Conservation (phyloP, 768 basidiomycete species). For the Lentinula detonsa region DNA sequence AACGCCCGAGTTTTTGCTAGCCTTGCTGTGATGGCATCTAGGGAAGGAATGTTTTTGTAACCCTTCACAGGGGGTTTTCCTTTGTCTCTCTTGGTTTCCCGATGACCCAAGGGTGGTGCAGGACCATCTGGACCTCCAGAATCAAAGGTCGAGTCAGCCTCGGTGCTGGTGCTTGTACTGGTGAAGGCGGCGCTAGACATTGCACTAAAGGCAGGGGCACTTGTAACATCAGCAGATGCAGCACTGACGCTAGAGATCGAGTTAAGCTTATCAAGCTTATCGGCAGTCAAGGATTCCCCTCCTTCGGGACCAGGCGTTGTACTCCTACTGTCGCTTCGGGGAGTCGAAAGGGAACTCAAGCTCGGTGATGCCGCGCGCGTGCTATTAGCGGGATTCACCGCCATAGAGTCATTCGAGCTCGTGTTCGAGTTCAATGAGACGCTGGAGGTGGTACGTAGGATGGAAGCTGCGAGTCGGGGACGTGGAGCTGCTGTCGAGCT, state of each 20-base stretch:
- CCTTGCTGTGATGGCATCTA: constrained; percentile 80
- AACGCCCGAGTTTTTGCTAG: constrained; percentile 66
- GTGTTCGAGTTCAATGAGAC: constrained; percentile 46
- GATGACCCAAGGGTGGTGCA: constrained; percentile 5
- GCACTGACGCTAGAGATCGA: constrained; percentile 33
- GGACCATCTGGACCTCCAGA: constrained; percentile 8
- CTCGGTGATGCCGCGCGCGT: constrained; percentile 64
- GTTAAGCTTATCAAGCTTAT: constrained; percentile 60
- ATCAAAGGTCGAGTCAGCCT: background rate
- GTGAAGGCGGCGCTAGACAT: background rate
- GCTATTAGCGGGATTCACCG: constrained; percentile 45
- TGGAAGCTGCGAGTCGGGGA: constrained; percentile 69
- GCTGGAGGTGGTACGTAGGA: constrained; percentile 59
- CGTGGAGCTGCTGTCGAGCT: constrained; percentile 36
- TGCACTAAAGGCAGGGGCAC: background rate
- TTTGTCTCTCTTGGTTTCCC: constrained; percentile 24
- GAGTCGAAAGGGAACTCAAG: constrained; percentile 35
- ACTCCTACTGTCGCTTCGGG: constrained; percentile 29
- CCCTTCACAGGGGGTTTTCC: constrained; percentile 34
- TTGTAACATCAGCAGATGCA: constrained; percentile 13
- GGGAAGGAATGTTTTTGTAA: constrained; percentile 83
- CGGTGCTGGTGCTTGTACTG: background rate
- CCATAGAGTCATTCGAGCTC: constrained; percentile 56
- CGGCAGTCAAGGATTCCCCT: constrained; percentile 57
- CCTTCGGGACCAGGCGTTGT: constrained; percentile 22